Percentiles rank a stretch among this genome's conserved stretches.
These are phyloP conservation scores for Plasmodium inui DNA, from an alignment of 169 alveolate genomes.

Conservation along the genomic window DNA sequence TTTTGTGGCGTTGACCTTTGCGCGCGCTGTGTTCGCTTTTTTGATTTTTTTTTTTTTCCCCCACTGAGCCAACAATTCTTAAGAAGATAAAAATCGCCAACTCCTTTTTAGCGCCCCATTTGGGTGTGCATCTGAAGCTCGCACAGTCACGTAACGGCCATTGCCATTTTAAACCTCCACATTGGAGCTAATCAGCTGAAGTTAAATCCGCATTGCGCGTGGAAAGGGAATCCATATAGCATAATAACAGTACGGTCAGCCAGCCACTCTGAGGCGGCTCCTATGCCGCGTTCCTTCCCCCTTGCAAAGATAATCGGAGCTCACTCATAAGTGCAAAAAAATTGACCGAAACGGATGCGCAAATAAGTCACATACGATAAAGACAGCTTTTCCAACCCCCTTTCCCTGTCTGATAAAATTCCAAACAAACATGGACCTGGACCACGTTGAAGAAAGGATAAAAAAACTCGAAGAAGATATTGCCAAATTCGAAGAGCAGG, in stretches of 20 bases:
- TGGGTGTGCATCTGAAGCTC: neutral
- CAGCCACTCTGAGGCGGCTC: neutral
- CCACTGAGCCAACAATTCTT: neutral
- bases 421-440: constrained; percentile 28
- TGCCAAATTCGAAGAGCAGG: constrained; percentile 1
- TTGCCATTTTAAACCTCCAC: neutral
- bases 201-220: neutral
- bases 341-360: neutral
- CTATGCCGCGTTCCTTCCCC: neutral
- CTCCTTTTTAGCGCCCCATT: neutral
- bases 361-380: neutral
- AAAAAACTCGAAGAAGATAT: constrained; percentile 46
- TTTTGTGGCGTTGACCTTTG: neutral
- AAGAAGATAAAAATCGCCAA: neutral
- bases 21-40: neutral
- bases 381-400: neutral
- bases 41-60: neutral
- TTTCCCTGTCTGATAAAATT: neutral
- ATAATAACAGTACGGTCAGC: neutral
- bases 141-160: neutral
- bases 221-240: neutral
- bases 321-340: neutral
- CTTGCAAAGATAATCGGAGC: neutral
- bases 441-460: constrained; percentile 30
- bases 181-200: neutral